These are phyloP conservation scores for Dioscorea dumetorum DNA, from an alignment of 106 monocot species.

Conservation along the genomic window DNA sequence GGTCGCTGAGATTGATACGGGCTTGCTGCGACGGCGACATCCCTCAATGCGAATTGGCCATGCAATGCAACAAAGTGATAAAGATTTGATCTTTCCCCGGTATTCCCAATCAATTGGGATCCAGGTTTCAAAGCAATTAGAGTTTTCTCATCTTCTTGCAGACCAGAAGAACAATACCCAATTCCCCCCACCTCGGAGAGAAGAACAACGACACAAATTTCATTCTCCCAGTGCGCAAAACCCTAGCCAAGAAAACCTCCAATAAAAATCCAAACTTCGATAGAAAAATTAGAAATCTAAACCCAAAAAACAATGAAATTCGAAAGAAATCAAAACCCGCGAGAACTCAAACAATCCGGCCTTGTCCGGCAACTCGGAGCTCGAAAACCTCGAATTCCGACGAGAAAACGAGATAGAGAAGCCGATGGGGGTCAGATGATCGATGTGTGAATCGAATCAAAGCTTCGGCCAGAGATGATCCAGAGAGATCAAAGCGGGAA, in stretches of 20 bases:
- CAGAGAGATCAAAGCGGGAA: too few species aligned
- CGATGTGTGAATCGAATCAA: too few species aligned
- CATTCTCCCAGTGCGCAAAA: constrained; percentile 1
- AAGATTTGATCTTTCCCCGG: neutral
- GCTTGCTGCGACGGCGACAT: constrained; percentile 13
- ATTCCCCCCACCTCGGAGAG: neutral
- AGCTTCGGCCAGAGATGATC: too few species aligned
- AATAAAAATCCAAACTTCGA: too few species aligned
- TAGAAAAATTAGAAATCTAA: constrained; percentile 1
- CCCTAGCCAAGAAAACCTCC: constrained; percentile 3
- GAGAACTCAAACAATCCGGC: too few species aligned
- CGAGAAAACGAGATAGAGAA: too few species aligned
- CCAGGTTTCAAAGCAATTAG: neutral
- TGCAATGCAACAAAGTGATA: constrained; percentile 8
- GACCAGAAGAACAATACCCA: too few species aligned
- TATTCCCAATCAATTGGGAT: neutral
- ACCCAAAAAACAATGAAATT: constrained; percentile 4
- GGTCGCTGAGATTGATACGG: constrained; percentile 35
- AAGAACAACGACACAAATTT: constrained; percentile 21
- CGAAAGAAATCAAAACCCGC: neutral
- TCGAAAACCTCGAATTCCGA: too few species aligned
- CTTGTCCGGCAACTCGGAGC: too few species aligned
- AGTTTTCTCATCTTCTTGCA: constrained; percentile 1
- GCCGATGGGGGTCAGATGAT: too few species aligned
- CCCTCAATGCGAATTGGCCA: constrained; percentile 18